These are phyloP conservation scores for Lentinula novae-zelandiae DNA, from an alignment of 1,284 basidiomycete genomes.

Conservation along the genomic window DNA sequence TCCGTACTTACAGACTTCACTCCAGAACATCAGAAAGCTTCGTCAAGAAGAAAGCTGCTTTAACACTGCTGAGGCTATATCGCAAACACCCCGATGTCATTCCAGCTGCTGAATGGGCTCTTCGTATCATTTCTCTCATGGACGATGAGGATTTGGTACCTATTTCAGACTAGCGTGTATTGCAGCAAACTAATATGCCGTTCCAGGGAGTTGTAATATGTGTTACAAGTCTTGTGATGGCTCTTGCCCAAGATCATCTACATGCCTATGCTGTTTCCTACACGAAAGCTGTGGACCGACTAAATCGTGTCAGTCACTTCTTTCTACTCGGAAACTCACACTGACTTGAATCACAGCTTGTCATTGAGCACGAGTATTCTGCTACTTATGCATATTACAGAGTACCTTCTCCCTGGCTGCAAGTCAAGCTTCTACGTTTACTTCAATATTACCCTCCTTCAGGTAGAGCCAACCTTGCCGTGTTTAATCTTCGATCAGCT, in stretches of 20 bases:
- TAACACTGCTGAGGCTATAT: constrained; percentile 90
- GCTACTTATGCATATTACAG: constrained; percentile 95
- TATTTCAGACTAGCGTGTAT: constrained; percentile 14
- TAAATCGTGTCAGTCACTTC: constrained; percentile 66
- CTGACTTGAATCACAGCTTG: constrained; percentile 52
- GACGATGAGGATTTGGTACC: constrained; percentile 84
- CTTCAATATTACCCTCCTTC: constrained; percentile 96
- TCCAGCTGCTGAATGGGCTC: constrained; percentile 91
- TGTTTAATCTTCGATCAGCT: constrained; percentile 6
- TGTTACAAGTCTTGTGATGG: constrained; percentile 91
- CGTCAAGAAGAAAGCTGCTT: constrained; percentile 98
- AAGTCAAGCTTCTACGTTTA: constrained; percentile 91
- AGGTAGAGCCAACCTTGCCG: constrained; percentile 43
- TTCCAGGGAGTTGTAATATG: constrained; percentile 88
- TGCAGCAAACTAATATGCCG: neutral
- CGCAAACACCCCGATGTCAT: constrained; percentile 96
- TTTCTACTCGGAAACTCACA: neutral
- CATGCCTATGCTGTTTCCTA: constrained; percentile 91
- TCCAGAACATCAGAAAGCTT: constrained; percentile 88
- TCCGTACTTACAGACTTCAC: neutral
- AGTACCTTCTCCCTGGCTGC: constrained; percentile 96
- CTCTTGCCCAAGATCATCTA: constrained; percentile 90
- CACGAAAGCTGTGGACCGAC: constrained; percentile 88
- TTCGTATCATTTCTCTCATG: constrained; percentile 93
- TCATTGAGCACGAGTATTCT: constrained; percentile 87